Conservation (phyloP, 176 grass and related monocot species). For the Oryza nivara region DNA sequence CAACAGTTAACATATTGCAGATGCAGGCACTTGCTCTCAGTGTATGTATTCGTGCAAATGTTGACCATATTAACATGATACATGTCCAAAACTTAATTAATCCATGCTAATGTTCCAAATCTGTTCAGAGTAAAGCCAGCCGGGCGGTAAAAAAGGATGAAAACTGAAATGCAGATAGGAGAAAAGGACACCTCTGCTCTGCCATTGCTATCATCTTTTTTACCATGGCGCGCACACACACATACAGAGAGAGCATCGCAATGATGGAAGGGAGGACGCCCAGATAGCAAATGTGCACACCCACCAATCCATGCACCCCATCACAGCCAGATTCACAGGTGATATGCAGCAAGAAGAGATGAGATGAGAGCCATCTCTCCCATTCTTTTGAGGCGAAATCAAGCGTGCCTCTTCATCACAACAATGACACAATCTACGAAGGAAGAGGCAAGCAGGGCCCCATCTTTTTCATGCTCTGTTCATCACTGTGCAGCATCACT, state of each 20-base stretch:
- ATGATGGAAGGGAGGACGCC: slow-evolving; percentile 44
- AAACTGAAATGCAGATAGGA: neutral
- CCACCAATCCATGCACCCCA: slow-evolving; percentile 1
- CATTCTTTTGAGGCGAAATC: slow-evolving; percentile 54
- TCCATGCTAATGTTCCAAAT: neutral
- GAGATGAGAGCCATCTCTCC: neutral
- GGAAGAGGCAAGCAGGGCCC: neutral
- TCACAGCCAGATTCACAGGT: neutral
- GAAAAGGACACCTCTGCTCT: neutral
- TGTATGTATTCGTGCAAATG: neutral
- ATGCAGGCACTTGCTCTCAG: neutral
- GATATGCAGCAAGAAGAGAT: slow-evolving; percentile 23
- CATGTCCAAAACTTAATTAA: neutral
- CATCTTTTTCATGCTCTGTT: slow-evolving; percentile 36
- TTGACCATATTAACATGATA: neutral
- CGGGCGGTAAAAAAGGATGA: neutral
- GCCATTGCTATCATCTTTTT: slow-evolving; percentile 28
- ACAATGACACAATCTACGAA: slow-evolving; percentile 18
- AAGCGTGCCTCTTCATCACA: slow-evolving; percentile 43
- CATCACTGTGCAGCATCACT: slow-evolving; percentile 39
- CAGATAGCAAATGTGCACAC: slow-evolving; percentile 25
- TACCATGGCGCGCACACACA: neutral
- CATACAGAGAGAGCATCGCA: slow-evolving; percentile 25
- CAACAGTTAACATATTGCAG: neutral
- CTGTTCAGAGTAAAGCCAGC: neutral